Evolutionary conservation across 768 basidiomycete species (phyloP), one percentile per base, ranked within the genome.

Genomic region (Hortiboletus flavorubellus): DNA sequence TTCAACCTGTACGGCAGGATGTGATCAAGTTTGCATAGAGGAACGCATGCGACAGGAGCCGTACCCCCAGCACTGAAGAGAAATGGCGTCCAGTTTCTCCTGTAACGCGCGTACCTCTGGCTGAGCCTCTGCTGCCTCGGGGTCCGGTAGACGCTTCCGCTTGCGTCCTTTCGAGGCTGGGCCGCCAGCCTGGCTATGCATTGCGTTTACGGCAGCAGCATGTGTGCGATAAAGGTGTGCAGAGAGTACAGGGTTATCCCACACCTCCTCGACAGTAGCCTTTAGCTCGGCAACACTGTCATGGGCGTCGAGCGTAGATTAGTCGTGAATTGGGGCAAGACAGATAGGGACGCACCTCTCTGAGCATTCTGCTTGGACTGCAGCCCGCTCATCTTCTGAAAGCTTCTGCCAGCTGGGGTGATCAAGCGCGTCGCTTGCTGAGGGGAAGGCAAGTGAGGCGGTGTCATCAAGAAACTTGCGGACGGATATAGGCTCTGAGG

Each of bases 11-110:
- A 41, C 23, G 16, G 31, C 29, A 55, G 54, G 37, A 57, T 39
- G n/a, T 5, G 31, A 37, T 55, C 8, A 60, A n/a, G 8, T 41
- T 21, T 41, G 15, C 3, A 26, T 38, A 23, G 10, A 15, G 14
- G 37, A 56, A 51, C 11, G 34, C 26, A 37, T 45, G 30, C 5
- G 7, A 30, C 8, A 23, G 16, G 39, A 44, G 14, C 70, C 85
- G 57, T 62, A 89, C 88, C 76, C 78, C 81, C 84, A 89, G 60
- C 83, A 79, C 39, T 72, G 76, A 21, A 91, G 75, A 40, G 78
- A 67, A 15, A 84, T 69, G 4, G 63, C 59, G 11, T 83, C 81
- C n/a, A 91, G 65, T 18, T 72, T 73, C 43, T 75, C 70, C 62
- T 84, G 79, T 5, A 91, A 61, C 2, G 65, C 65, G 1, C 68